These are phyloP conservation scores for Secale cereale DNA, from an alignment of 176 grass and related monocot species.

Conservation along the genomic window DNA sequence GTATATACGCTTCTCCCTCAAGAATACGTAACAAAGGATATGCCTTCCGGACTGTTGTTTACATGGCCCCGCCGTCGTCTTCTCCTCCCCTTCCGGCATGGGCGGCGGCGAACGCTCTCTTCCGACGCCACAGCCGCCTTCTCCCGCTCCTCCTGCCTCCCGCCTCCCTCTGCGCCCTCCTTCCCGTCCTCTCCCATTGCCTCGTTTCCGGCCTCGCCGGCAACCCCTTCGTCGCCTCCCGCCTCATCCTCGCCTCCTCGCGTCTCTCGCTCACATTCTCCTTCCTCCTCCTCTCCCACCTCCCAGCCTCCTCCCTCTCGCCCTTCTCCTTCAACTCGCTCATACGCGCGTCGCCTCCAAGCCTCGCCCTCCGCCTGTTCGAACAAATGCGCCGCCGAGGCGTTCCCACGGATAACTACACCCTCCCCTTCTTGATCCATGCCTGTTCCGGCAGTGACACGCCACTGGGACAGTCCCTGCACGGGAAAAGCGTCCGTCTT, in stretches of 20 bases:
- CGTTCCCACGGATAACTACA: slow-evolving; percentile 44
- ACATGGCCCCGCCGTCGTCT: slow-evolving; percentile 8
- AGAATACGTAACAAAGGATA: too few species aligned
- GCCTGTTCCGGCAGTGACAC: slow-evolving; percentile 26
- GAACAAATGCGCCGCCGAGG: slow-evolving; percentile 48
- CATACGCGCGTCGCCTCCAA: slow-evolving; percentile 38
- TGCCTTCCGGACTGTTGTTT: too few species aligned
- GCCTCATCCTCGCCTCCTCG: slow-evolving; percentile 24
- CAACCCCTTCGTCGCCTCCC: slow-evolving; percentile 55
- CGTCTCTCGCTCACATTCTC: slow-evolving; percentile 28
- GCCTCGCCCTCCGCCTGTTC: slow-evolving; percentile 37
- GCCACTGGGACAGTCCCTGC: slow-evolving; percentile 17
- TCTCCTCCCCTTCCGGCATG: slow-evolving; percentile 28
- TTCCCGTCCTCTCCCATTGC: slow-evolving; percentile 44
- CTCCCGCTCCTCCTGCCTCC: slow-evolving; percentile 19
- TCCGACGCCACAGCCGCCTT: slow-evolving; percentile 44
- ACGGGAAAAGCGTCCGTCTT: slow-evolving; percentile 20
- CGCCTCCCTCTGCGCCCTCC: slow-evolving; percentile 11
- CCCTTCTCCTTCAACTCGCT: slow-evolving; percentile 66
- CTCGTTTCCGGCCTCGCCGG: slow-evolving; percentile 55
- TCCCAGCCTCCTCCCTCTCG: slow-evolving; percentile 31
- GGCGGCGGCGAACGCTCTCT: slow-evolving; percentile 42
- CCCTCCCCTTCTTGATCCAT: slow-evolving; percentile 62
- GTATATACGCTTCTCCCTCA: too few species aligned
- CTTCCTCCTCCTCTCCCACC: slow-evolving; percentile 31